These are phyloP conservation scores for Mycena sanguinolenta DNA, from an alignment of 768 basidiomycete species.

Conservation along the genomic window DNA sequence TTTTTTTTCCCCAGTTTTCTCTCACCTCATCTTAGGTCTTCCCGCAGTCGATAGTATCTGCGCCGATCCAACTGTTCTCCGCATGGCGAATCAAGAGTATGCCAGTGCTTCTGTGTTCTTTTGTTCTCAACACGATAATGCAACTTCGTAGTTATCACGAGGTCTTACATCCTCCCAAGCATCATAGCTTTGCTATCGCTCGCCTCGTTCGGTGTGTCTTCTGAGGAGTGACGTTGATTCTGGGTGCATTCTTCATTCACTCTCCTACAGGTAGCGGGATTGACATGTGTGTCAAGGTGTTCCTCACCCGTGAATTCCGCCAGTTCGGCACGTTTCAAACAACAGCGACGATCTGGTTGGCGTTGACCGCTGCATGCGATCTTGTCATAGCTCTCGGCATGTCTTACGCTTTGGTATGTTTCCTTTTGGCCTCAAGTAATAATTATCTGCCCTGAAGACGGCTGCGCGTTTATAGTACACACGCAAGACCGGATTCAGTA, in stretches of 20 bases:
- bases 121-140: neutral
- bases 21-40: neutral
- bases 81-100: slow-evolving; percentile 29
- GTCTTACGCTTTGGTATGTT: slow-evolving; percentile 20
- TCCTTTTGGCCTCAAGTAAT: too few relatives aligned
- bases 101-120: neutral
- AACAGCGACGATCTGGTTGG: slow-evolving; percentile 19
- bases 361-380: slow-evolving; percentile 21
- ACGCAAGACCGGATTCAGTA: slow-evolving; percentile 12
- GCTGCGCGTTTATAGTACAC: neutral
- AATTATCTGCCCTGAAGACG: neutral
- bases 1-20: neutral
- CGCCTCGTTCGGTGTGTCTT: slow-evolving; percentile 17
- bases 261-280: slow-evolving; percentile 11
- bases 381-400: slow-evolving; percentile 25
- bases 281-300: slow-evolving; percentile 1
- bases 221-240: too few relatives aligned
- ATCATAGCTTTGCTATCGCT: slow-evolving; percentile 23
- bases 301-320: neutral
- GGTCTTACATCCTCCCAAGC: slow-evolving; percentile 14
- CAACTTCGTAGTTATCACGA: slow-evolving; percentile 19
- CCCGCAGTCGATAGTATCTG: slow-evolving; percentile 18
- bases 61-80: slow-evolving; percentile 29
- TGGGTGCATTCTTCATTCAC: neutral
- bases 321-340: slow-evolving; percentile 5